Evolutionary conservation across 176 grass and related monocot genomes (phyloP).

Genomic region (Secale cereale): DNA sequence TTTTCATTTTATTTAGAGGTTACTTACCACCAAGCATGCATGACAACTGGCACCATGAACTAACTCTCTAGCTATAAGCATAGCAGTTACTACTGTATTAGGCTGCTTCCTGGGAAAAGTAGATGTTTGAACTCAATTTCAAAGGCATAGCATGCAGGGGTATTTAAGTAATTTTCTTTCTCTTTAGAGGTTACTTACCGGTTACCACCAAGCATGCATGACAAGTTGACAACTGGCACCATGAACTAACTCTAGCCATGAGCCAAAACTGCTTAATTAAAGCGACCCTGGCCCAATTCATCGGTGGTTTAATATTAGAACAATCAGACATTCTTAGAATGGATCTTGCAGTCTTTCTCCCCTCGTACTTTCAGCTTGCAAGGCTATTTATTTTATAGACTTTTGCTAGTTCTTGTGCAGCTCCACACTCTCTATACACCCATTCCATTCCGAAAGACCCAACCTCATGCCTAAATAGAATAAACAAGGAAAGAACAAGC

Average conservation of each 20-base stretch:
- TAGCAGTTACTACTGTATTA: neutral
- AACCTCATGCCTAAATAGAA: neutral
- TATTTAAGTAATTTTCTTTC: slow-evolving; percentile 1
- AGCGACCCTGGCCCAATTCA: slow-evolving; percentile 7
- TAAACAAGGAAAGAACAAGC: neutral
- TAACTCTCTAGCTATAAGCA: neutral
- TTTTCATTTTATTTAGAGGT: slow-evolving; percentile 5
- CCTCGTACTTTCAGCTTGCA: neutral
- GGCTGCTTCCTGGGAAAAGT: neutral
- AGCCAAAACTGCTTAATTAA: neutral
- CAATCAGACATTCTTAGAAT: slow-evolving; percentile 7
- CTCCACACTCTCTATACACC: neutral
- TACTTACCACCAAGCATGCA: slow-evolving; percentile 8
- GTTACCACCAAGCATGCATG: neutral
- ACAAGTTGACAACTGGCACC: neutral
- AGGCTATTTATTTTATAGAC: neutral
- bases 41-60: neutral
- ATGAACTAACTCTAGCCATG: neutral
- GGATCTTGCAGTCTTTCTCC: neutral
- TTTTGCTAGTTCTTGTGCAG: neutral
- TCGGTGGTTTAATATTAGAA: slow-evolving; percentile 2
- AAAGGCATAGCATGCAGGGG: neutral
- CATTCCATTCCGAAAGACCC: too few species aligned
- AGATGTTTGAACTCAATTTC: neutral
- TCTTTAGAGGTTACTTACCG: neutral